These are phyloP conservation scores for Aciculosporium take DNA, from an alignment of 2,329 filamentous ascomycete genomes.

Conservation along the genomic window DNA sequence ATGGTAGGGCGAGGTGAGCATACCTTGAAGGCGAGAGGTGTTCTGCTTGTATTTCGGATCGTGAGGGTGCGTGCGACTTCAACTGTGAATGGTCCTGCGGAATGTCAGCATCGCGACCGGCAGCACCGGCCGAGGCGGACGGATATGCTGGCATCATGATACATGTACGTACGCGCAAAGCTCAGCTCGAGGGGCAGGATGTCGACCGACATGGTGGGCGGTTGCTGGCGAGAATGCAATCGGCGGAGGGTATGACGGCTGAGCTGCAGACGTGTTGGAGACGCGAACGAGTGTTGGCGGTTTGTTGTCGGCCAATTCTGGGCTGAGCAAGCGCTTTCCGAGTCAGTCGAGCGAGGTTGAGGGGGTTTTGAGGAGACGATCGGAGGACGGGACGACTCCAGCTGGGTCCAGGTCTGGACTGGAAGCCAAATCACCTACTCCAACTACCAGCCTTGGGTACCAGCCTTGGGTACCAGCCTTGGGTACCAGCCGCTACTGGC, in stretches of 20 bases:
- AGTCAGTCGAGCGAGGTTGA: not conserved
- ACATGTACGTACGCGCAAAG: constrained; percentile 69
- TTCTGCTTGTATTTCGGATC: constrained; percentile 49
- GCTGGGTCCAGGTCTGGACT: too few relatives aligned
- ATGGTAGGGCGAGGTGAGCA: constrained; percentile 11
- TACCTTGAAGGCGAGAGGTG: constrained; percentile 59
- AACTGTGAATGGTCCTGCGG: constrained; percentile 48
- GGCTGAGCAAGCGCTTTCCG: too few relatives aligned
- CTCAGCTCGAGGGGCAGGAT: constrained; percentile 82
- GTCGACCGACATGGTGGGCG: constrained; percentile 72
- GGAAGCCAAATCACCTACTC: too few relatives aligned
- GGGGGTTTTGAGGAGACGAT: constrained; percentile 5
- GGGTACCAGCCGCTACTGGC: too few relatives aligned
- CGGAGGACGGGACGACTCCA: too few relatives aligned
- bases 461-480: not conserved
- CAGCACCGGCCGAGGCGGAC: not conserved
- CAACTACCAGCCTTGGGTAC: too few relatives aligned
- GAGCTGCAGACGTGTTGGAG: not conserved
- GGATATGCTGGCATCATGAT: not conserved
- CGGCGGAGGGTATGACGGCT: not conserved
- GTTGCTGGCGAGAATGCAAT: constrained; percentile 1
- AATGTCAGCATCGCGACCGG: constrained; percentile 7
- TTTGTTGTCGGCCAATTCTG: too few relatives aligned
- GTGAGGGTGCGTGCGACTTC: constrained; percentile 51
- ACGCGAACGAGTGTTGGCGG: not conserved